Evolutionary conservation across 495 filamentous ascomycete species (phyloP).

Genomic region (Hypoxylon trugodes): DNA sequence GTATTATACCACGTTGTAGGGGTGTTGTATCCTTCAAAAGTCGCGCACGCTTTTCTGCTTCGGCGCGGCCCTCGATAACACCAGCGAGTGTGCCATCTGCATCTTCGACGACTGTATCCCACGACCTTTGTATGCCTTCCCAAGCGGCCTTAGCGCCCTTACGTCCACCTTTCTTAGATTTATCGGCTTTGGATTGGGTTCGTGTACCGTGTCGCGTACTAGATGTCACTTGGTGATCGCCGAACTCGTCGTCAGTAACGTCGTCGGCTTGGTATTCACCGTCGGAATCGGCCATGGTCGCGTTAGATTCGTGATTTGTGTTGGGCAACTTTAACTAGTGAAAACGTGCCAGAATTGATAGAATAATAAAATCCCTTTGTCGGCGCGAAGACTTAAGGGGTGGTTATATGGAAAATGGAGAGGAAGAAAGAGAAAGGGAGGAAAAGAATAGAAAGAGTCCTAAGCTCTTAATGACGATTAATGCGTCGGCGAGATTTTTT

Average conservation of each 20-base stretch:
- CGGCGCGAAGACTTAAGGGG: not conserved
- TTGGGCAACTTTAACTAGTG: not conserved
- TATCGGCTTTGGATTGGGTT: conserved; percentile 35
- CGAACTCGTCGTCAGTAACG: conserved; percentile 79
- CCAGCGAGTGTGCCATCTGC: conserved; percentile 52
- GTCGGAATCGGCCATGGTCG: conserved; percentile 76
- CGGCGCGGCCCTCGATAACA: conserved; percentile 47
- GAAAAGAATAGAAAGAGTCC: not conserved
- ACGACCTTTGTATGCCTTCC: conserved; percentile 59
- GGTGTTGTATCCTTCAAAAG: conserved; percentile 92
- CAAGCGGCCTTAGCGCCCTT: conserved; percentile 51
- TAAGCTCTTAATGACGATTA: not conserved
- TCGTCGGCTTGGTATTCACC: conserved; percentile 81
- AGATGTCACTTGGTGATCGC: conserved; percentile 58
- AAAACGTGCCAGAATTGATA: not conserved
- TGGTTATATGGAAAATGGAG: not conserved
- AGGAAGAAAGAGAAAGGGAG: not conserved
- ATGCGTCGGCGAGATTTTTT: conserved; percentile 2
- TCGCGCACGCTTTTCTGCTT: conserved; percentile 58
- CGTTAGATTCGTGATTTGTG: not conserved
- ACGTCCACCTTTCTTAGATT: conserved; percentile 42
- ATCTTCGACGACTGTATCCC: conserved; percentile 55
- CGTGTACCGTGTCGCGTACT: conserved; percentile 27
- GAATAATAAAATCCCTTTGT: not conserved
- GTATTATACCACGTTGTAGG: conserved; percentile 94